These are phyloP conservation scores for Nelumbo lutea DNA, from an alignment of 164 flowering plant species.

Conservation along the genomic window DNA sequence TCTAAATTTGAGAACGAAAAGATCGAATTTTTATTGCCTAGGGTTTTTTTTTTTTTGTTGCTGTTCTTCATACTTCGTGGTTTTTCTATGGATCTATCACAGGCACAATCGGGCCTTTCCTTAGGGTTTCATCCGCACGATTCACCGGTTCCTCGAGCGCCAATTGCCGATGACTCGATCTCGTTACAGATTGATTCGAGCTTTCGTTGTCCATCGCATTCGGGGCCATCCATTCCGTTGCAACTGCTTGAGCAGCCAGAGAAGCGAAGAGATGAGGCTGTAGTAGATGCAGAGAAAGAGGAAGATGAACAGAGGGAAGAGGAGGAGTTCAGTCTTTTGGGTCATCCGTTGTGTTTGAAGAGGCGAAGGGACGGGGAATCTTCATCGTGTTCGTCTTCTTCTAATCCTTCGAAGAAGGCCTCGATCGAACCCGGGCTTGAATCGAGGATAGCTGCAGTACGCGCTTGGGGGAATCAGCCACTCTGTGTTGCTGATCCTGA, in stretches of 20 bases:
- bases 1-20: neutral
- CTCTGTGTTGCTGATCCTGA: constrained; percentile 53
- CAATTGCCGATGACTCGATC: constrained; percentile 34
- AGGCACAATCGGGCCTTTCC: constrained; percentile 36
- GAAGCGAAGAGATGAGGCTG: constrained; percentile 20
- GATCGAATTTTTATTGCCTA: neutral
- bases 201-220: constrained; percentile 18
- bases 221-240: constrained; percentile 29
- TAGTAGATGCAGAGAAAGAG: constrained; percentile 2
- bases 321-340: constrained; percentile 54
- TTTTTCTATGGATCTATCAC: constrained; percentile 41
- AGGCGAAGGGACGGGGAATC: constrained; percentile 31
- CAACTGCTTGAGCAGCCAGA: constrained; percentile 38
- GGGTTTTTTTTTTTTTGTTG: neutral
- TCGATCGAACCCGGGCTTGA: constrained; percentile 28
- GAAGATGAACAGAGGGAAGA: constrained; percentile 33
- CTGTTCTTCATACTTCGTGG: neutral
- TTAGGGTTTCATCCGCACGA: constrained; percentile 36
- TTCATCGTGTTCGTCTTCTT: constrained; percentile 14
- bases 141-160: constrained; percentile 15
- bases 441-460: constrained; percentile 32
- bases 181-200: constrained; percentile 38
- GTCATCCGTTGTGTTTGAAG: constrained; percentile 65
- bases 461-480: constrained; percentile 57
- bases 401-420: constrained; percentile 12